These are phyloP conservation scores for Pythium biforme DNA, from an alignment of 352 stramenopile species.

Conservation along the genomic window DNA sequence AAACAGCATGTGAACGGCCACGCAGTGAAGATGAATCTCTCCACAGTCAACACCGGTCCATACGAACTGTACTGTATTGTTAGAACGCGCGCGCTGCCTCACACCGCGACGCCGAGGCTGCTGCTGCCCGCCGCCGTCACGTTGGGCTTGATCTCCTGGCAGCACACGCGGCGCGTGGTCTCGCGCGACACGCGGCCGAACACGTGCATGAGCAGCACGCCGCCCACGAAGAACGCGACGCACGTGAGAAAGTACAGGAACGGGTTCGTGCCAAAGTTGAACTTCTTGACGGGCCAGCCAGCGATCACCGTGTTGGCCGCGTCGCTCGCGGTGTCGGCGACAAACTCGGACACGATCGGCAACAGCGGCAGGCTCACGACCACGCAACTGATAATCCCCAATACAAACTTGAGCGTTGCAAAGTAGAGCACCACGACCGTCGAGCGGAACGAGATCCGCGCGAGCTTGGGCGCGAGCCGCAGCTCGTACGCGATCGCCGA, in stretches of 20 bases:
- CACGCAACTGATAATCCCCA: slow-evolving; percentile 36
- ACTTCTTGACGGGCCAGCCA: slow-evolving; percentile 24
- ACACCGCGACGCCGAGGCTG: no score
- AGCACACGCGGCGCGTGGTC: slow-evolving; percentile 22
- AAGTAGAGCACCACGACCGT: slow-evolving; percentile 45
- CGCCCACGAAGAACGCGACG: slow-evolving; percentile 23
- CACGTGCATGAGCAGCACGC: slow-evolving; percentile 29
- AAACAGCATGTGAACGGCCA: no score
- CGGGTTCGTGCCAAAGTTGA: slow-evolving; percentile 34
- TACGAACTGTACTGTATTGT: no score
- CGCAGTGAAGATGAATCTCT: slow-evolving; percentile 17
- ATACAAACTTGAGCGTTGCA: slow-evolving; percentile 38
- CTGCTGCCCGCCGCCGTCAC: no score
- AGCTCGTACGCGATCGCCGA: slow-evolving; percentile 11
- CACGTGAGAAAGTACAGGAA: slow-evolving; percentile 31
- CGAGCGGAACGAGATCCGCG: slow-evolving; percentile 22
- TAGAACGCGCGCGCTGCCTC: no score
- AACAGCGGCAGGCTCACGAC: slow-evolving; percentile 28
- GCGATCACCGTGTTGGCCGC: slow-evolving; percentile 20
- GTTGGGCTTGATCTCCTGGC: slow-evolving; percentile 21
- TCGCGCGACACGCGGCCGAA: slow-evolving; percentile 27
- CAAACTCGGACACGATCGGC: slow-evolving; percentile 32
- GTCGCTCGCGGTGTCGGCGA: slow-evolving; percentile 27
- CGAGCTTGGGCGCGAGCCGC: slow-evolving; percentile 18
- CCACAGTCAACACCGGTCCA: no score